Evolutionary conservation across 257 asterid genomes (phyloP).

Genomic region (Paraleonurus japonicus): DNA sequence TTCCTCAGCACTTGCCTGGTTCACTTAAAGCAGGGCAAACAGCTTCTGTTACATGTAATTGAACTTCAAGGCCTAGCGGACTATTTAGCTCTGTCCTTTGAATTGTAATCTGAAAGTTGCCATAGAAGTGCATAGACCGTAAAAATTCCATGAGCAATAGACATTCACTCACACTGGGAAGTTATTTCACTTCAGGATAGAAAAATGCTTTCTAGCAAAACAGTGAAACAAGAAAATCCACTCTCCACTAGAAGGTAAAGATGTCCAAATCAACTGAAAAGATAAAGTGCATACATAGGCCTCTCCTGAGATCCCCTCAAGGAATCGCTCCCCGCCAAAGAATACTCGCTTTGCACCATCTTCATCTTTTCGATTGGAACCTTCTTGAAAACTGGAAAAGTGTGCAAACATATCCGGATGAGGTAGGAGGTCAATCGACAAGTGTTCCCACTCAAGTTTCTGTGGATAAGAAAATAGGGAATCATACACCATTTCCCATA

Average conservation of each 20-base stretch:
- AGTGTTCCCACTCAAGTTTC: conserved; percentile 97
- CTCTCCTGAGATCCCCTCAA: conserved; percentile 97
- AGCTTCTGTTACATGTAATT: conserved; percentile 81
- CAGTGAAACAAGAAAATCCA: conserved; percentile 14
- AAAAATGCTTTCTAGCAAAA: conserved; percentile 13
- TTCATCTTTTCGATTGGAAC: conserved; percentile 68
- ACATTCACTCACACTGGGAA: conserved; percentile 11
- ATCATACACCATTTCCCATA: conserved; percentile 18
- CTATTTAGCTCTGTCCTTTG: conserved; percentile 86
- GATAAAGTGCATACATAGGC: conserved; percentile 66
- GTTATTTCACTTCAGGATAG: conserved; percentile 10
- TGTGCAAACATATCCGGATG: conserved; percentile 97
- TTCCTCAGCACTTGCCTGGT: conserved; percentile 67
- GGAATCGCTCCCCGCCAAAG: conserved; percentile 96
- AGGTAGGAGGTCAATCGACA: conserved; percentile 93
- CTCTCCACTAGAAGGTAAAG: conserved; percentile 21
- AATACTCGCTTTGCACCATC: conserved; percentile 98
- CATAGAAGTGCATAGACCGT: conserved; percentile 13
- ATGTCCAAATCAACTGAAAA: conserved; percentile 20
- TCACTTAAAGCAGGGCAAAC: conserved; percentile 98
- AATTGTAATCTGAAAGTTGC: conserved; percentile 75
- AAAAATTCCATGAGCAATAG: conserved; percentile 10
- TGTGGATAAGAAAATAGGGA: conserved; percentile 37
- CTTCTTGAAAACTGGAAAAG: conserved; percentile 55
- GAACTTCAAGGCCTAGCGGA: conserved; percentile 94